Base-by-base conservation (phyloP, 305 asterid species). In the Plantago rigida region DNA sequence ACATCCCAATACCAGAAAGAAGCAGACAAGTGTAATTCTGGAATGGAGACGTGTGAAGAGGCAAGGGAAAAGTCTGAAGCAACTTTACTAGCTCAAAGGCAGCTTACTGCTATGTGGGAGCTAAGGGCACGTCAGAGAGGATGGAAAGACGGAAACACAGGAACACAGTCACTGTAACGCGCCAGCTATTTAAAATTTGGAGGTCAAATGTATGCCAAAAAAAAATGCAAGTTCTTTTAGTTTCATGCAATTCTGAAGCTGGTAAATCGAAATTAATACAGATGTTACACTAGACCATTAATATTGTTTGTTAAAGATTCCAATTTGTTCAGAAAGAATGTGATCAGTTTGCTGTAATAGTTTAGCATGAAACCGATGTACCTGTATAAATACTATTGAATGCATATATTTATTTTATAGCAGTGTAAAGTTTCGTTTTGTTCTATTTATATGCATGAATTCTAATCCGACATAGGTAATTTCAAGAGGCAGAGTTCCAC, bases 41-140 rank as follows among this genome's bases (percentile, higher is more conserved):
- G 98, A 64, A 91, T 91, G 98, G 98, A 87, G 64, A 91, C 98
- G 1, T 91, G 98, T 63, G 98, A 87, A 76, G 91, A 82, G 80
- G 98, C 98, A 24, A 79, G 96, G 64, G 97, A 85, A 71, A 91
- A 91, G 56, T 81, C 97, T 3, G 95, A 87, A 71, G 84, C 78
- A 31, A 71, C 82, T 69, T 72, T 91, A 67, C 62, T 70, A 62
- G 77, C 82, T 42, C 97, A 91, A 80, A 84, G 79, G 69, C 85
- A 78, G 72, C 71, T 84, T 62, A 87, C 95, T 7, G 77, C 88
- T 63, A 64, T 71, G 71, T 90, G 97, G 97, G 94, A 83, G 80
- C 69, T 52, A 76, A 79, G 97, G 69, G 97, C 97, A 0, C 91
- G 94, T 3, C 84, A 87, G 72, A 82, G 68, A 71, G 96, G 97